phyloP scores from a whole-genome alignment of 2,329 filamentous ascomycete genomes.

The Sporothrix mexicana region DNA sequence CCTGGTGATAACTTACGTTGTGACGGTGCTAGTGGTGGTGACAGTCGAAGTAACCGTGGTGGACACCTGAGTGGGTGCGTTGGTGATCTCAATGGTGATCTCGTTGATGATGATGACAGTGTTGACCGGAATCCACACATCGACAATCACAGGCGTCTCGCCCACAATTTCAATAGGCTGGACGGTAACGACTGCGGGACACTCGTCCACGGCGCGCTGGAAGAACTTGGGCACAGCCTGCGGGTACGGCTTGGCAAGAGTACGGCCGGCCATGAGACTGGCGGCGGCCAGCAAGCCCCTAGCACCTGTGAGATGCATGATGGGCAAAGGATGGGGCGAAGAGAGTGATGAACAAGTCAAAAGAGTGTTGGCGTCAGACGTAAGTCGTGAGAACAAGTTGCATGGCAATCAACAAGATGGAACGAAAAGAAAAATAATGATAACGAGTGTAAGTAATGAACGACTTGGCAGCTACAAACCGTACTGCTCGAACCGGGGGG shows the following conservation, averaged over 20 bases:
- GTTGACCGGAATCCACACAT: conserved; percentile 33
- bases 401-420: not conserved
- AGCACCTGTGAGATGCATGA: conserved; percentile 27
- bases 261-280: conserved; percentile 27
- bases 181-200: conserved; percentile 33
- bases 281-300: conserved; percentile 23
- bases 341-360: not conserved
- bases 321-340: not conserved
- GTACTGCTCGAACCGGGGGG: conserved; percentile 16
- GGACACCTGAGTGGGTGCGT: conserved; percentile 36
- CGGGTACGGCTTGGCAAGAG: conserved; percentile 24
- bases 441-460: not conserved
- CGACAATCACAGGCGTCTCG: conserved; percentile 30
- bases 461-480: conserved; percentile 13
- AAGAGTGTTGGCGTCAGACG: not conserved
- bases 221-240: conserved; percentile 8
- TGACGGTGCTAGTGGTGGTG: conserved; percentile 33
- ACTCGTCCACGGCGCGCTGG: conserved; percentile 23
- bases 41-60: conserved; percentile 33
- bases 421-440: conserved; percentile 8
- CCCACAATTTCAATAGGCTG: conserved; percentile 38
- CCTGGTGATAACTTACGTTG: conserved; percentile 27
- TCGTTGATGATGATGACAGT: conserved; percentile 35
- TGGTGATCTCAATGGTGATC: conserved; percentile 33
- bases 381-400: not conserved